Base-by-base conservation (phyloP, 331 rosid species). In the Acacia concinna region DNA sequence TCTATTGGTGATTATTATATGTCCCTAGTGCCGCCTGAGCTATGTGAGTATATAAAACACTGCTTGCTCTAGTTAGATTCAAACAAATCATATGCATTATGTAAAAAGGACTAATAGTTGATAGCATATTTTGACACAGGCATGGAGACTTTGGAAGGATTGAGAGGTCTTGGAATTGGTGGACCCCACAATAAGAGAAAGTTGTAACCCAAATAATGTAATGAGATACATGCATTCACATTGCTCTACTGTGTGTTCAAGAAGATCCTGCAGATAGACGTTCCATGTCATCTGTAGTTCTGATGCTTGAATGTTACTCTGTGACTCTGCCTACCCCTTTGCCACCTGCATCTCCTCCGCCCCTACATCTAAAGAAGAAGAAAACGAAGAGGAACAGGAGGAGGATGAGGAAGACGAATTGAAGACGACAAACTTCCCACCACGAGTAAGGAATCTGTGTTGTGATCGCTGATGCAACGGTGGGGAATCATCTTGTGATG, bases 91-190 rank as follows among this genome's bases (percentile, higher is more conserved):
- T 13, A 2, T 70, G 11, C 34, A 64, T 51, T 21, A 6, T 25
- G 34, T 62, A 68, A 25, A 76, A 68, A 15, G 64, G 13, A 27
- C 37, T 28, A 60, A 60, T 27, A 28, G 3, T 6, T 73, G 66
- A 65, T 67, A 64, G 65, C 44, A 60, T 52, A 60, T 52, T 52
- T 78, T 75, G 77, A 13, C 7, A 46, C 75, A 84, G 88, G 87
- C 86, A 5, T 87, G 91, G 91, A 79, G 64, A 54, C 90, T 77
- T 31, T 86, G 94, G 93, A 87, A 76, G n/a, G 86, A 86, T 35
- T 89, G 87, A 12, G 71, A 73, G 35, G 82, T 77, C 63, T 28
- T 80, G 71, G 79, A 86, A 34, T 25, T 88, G 79, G 38, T 88
- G 54, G 89, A 88, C 20, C 79, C 73, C 27, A 76, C 78, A 62